A percentile compares a stretch with the other conserved stretches of the same genome.
Evolutionary conservation across 2,329 filamentous ascomycete species (phyloP).

Genomic region (Nemania sp.): DNA sequence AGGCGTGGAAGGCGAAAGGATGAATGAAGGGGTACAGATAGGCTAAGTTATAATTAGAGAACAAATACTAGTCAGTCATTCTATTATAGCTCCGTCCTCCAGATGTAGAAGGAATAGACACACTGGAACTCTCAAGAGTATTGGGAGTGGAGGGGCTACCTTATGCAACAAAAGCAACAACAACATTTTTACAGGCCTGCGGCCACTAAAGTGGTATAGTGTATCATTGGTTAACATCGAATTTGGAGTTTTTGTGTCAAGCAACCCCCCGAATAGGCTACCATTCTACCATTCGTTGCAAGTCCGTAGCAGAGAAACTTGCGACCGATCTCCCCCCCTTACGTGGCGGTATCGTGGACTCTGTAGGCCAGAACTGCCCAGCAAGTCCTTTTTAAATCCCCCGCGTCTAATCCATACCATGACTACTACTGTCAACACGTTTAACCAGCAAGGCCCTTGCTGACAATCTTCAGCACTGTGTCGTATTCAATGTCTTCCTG

Average conservation of each 20-base stretch:
- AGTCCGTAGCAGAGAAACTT: slow-evolving; percentile 25
- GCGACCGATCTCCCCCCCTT: slow-evolving; percentile 22
- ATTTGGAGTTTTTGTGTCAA: slow-evolving; percentile 40
- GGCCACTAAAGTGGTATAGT: slow-evolving; percentile 39
- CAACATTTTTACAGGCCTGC: slow-evolving; percentile 40
- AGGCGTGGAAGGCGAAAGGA: slow-evolving; percentile 65
- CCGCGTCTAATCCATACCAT: slow-evolving; percentile 17
- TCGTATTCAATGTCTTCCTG: slow-evolving; percentile 80
- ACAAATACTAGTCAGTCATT: neutral
- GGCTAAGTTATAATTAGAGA: neutral
- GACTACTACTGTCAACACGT: slow-evolving; percentile 14
- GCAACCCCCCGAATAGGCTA: slow-evolving; percentile 38
- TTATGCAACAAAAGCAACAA: slow-evolving; percentile 34
- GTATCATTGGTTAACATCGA: slow-evolving; percentile 43
- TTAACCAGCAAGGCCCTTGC: slow-evolving; percentile 63
- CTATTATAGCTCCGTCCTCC: neutral
- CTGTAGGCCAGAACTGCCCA: slow-evolving; percentile 29
- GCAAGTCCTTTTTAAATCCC: slow-evolving; percentile 18
- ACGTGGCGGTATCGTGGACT: slow-evolving; percentile 36
- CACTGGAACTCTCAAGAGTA: neutral
- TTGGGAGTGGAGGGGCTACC: slow-evolving; percentile 4
- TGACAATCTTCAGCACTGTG: slow-evolving; percentile 68
- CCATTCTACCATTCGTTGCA: slow-evolving; percentile 35
- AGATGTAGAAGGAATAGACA: slow-evolving; percentile 6
- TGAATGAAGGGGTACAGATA: slow-evolving; percentile 29